Percentiles rank a stretch among this genome's conserved stretches.
Conservation (phyloP, 768 basidiomycete genomes). For the Nevesoporus exiguus region DNA sequence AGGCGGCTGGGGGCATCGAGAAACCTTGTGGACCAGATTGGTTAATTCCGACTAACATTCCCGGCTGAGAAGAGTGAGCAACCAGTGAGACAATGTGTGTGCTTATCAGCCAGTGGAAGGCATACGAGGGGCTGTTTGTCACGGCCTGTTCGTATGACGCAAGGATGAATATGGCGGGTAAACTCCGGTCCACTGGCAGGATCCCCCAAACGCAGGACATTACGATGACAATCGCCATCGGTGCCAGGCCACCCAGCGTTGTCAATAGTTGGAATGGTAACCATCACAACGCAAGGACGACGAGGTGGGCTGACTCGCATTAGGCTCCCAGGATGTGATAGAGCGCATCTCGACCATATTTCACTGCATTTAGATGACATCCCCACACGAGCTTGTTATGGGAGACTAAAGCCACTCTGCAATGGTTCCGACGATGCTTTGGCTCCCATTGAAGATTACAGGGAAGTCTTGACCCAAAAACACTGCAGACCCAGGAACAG, state of each 20-base stretch:
- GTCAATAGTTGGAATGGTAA: background rate
- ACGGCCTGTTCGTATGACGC: too few relatives aligned
- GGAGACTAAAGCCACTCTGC: background rate
- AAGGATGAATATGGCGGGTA: too few relatives aligned
- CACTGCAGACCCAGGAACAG: background rate
- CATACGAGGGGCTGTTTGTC: too few relatives aligned
- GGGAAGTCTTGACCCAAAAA: background rate
- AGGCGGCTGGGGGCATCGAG: background rate
- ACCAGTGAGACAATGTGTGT: background rate
- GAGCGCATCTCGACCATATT: background rate
- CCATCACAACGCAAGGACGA: background rate
- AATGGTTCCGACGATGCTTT: background rate
- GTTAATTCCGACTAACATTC: background rate
- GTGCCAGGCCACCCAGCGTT: background rate
- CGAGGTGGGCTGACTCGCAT: background rate
- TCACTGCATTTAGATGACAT: background rate
- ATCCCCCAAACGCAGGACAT: too few relatives aligned
- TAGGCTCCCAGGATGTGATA: background rate
- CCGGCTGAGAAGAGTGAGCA: background rate
- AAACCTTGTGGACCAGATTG: background rate
- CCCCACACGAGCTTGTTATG: background rate
- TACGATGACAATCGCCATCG: background rate
- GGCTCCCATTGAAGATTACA: background rate
- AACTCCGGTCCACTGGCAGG: too few relatives aligned
- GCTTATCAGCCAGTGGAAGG: background rate